These are phyloP conservation scores for Calocera viscosa DNA, from an alignment of 768 basidiomycete genomes.

Conservation along the genomic window DNA sequence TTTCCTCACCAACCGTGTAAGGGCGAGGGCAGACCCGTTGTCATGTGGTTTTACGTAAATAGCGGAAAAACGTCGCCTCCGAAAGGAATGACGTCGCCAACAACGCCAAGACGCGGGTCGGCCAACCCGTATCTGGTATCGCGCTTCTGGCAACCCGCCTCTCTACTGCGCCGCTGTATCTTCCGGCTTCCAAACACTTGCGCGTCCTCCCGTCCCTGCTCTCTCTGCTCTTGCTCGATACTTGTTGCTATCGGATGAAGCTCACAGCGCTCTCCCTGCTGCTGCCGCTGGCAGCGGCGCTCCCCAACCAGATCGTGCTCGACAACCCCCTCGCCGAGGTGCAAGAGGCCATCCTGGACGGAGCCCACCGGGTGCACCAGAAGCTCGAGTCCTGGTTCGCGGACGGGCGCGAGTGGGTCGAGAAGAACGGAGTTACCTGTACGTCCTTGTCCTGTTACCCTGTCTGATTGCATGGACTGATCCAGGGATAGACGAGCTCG, in stretches of 20 bases:
- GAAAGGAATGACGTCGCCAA: too few species aligned
- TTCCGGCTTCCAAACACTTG: neutral
- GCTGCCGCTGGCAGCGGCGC: neutral
- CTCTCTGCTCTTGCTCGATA: neutral
- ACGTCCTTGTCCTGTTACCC: conserved; percentile 23
- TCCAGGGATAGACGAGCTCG: conserved; percentile 43
- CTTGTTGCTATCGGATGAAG: conserved; percentile 8
- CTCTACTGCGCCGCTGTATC: too few species aligned
- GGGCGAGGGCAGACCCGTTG: too few species aligned
- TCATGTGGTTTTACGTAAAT: too few species aligned
- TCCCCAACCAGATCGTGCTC: conserved; percentile 4
- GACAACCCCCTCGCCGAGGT: conserved; percentile 6
- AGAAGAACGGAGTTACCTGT: conserved; percentile 63
- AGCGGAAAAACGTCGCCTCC: too few species aligned
- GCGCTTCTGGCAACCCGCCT: too few species aligned
- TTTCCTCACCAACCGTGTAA: too few species aligned
- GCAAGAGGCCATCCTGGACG: conserved; percentile 1
- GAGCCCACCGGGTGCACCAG: conserved; percentile 21
- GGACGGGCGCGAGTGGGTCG: conserved; percentile 51
- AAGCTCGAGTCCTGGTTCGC: conserved; percentile 51
- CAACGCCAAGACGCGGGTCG: too few species aligned
- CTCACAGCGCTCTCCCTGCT: conserved; percentile 10
- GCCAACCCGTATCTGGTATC: too few species aligned
- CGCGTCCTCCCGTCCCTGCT: neutral
- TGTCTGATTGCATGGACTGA: neutral